phyloP scores from a whole-genome alignment of 352 stramenopile species.

The Pythium phragmitis region DNA sequence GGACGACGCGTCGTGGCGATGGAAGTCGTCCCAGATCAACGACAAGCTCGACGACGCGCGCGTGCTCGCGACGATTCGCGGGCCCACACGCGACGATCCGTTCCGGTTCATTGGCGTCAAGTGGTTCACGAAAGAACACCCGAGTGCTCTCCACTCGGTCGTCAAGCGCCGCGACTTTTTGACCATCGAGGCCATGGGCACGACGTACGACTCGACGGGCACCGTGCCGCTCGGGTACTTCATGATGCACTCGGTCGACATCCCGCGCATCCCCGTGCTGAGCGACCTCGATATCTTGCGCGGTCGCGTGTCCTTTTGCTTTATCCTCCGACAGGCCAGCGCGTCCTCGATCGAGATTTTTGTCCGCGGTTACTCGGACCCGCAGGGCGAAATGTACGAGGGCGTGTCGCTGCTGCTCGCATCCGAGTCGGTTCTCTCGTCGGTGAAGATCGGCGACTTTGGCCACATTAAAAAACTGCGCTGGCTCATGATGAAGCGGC shows the following conservation, averaged over 20 bases:
- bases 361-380: constrained; percentile 43
- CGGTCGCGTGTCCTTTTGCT: constrained; percentile 38
- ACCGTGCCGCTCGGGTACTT: constrained; percentile 43
- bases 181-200: constrained; percentile 46
- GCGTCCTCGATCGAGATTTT: constrained; percentile 43
- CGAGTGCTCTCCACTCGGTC: constrained; percentile 26
- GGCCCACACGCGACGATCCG: constrained; percentile 28
- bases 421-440: constrained; percentile 37
- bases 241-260: constrained; percentile 50
- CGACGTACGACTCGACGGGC: constrained; percentile 38
- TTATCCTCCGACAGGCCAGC: constrained; percentile 34
- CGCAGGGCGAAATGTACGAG: constrained; percentile 32
- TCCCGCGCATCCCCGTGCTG: constrained; percentile 37
- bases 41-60: constrained; percentile 30
- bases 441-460: constrained; percentile 46
- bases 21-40: constrained; percentile 31
- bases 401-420: constrained; percentile 37
- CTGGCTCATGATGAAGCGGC: constrained; percentile 46
- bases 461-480: constrained; percentile 67
- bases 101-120: constrained; percentile 51
- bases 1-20: constrained; percentile 28
- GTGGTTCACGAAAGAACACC: constrained; percentile 37
- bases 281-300: constrained; percentile 36
- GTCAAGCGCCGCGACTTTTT: constrained; percentile 53
- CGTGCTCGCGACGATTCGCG: constrained; percentile 32